These are phyloP conservation scores for Ramaria rubella DNA, from an alignment of 768 basidiomycete species.

Conservation along the genomic window DNA sequence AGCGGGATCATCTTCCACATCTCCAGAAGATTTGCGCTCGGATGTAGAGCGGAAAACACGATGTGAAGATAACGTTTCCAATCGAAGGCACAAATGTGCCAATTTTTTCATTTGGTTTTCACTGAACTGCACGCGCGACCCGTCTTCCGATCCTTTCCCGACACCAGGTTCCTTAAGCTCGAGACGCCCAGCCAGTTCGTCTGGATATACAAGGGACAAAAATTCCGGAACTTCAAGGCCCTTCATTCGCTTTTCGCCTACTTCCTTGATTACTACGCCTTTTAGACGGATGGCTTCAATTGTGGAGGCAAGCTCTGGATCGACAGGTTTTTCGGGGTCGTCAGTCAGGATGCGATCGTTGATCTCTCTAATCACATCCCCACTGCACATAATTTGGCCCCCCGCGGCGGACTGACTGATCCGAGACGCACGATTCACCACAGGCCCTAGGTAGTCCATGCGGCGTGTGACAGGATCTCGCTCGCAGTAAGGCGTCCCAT, in stretches of 20 bases:
- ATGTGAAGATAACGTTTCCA: constrained; percentile 66
- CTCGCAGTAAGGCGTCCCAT: constrained; percentile 84
- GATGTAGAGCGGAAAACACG: constrained; percentile 49
- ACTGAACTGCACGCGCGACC: constrained; percentile 56
- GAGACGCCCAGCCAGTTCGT: constrained; percentile 62
- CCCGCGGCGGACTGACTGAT: constrained; percentile 79
- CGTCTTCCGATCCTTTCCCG: constrained; percentile 26
- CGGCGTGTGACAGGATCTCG: constrained; percentile 84
- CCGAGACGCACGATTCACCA: constrained; percentile 90
- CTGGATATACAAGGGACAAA: constrained; percentile 80
- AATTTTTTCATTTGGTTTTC: constrained; percentile 70
- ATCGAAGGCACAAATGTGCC: constrained; percentile 63
- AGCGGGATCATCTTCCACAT: constrained; percentile 20
- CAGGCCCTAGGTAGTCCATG: constrained; percentile 97
- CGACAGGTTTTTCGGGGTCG: constrained; percentile 28
- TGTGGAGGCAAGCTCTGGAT: constrained; percentile 55
- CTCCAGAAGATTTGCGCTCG: constrained; percentile 29
- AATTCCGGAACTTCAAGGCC: constrained; percentile 89
- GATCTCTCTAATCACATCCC: constrained; percentile 81
- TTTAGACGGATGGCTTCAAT: constrained; percentile 72
- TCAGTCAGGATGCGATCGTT: constrained; percentile 42
- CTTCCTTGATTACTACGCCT: constrained; percentile 59
- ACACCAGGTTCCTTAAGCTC: constrained; percentile 39
- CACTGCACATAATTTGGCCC: constrained; percentile 89
- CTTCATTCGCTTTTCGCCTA: constrained; percentile 91